These are phyloP conservation scores for Euphorbia pulcherrima DNA, from an alignment of 345 rosid species.

Conservation along the genomic window DNA sequence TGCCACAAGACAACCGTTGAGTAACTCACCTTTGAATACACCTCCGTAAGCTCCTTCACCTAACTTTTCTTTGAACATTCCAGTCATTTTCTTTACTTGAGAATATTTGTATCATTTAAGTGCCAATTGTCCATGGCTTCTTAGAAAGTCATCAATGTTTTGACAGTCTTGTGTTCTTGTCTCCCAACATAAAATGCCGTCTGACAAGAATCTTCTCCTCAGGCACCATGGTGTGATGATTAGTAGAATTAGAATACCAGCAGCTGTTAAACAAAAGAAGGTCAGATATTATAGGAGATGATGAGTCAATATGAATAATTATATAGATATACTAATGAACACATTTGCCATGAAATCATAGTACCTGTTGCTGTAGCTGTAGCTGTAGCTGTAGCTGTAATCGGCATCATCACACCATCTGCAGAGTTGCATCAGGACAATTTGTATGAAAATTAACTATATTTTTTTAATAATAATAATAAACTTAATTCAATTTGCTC, in stretches of 20 bases:
- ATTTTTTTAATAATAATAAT: too few species aligned
- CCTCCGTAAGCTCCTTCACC: constrained; percentile 40
- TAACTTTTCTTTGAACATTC: constrained; percentile 23
- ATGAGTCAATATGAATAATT: too few species aligned
- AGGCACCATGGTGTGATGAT: neutral
- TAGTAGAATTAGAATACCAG: neutral
- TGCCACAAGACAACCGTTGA: constrained; percentile 31
- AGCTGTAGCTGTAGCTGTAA: too few species aligned
- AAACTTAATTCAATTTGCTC: too few species aligned
- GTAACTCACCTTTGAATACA: constrained; percentile 36
- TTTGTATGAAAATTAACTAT: too few species aligned
- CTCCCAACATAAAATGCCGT: neutral
- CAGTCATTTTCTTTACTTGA: constrained; percentile 25
- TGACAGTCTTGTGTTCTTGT: neutral
- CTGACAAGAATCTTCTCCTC: neutral
- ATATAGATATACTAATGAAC: too few species aligned
- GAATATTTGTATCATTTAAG: constrained; percentile 6
- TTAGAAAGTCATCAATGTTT: constrained; percentile 1
- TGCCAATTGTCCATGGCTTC: neutral
- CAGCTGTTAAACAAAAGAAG: too few species aligned
- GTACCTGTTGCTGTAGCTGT: too few species aligned
- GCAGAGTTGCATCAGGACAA: too few species aligned
- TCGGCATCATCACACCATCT: too few species aligned
- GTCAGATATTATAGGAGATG: too few species aligned
- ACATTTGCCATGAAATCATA: too few species aligned